These are phyloP conservation scores for Aspergillus uvarum DNA, from an alignment of 2,329 filamentous ascomycete genomes.

Conservation along the genomic window DNA sequence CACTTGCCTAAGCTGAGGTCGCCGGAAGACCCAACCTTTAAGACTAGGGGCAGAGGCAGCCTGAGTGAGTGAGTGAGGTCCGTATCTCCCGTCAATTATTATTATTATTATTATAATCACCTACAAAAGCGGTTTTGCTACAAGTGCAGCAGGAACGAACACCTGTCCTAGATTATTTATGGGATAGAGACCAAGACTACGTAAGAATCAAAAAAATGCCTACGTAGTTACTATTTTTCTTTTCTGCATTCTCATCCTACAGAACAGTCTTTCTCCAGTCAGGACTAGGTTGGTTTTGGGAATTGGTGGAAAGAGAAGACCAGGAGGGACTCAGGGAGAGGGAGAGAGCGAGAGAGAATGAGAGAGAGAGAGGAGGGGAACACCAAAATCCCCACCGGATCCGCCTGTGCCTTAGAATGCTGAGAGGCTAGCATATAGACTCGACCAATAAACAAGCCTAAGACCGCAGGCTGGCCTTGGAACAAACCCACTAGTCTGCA, in stretches of 20 bases:
- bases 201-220: background rate
- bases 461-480: conserved; percentile 14
- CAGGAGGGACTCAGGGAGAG: background rate
- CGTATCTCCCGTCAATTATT: background rate
- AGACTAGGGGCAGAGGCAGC: no score
- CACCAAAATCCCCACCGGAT: conserved; percentile 15
- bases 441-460: conserved; percentile 16
- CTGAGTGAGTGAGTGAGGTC: background rate
- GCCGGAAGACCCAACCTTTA: background rate
- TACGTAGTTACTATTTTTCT: no score
- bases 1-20: background rate
- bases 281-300: background rate
- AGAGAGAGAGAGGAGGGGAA: conserved; percentile 13
- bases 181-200: background rate
- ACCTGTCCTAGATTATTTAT: background rate
- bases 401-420: conserved; percentile 14
- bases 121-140: background rate
- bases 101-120: background rate
- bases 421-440: conserved; percentile 13
- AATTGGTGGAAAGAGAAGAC: background rate
- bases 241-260: background rate
- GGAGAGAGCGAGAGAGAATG: background rate
- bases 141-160: background rate
- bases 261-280: conserved; percentile 8
- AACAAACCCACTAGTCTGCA: conserved; percentile 12